Conservation (phyloP, 148 eudicot genomes). For the Nepenthes gracilis region DNA sequence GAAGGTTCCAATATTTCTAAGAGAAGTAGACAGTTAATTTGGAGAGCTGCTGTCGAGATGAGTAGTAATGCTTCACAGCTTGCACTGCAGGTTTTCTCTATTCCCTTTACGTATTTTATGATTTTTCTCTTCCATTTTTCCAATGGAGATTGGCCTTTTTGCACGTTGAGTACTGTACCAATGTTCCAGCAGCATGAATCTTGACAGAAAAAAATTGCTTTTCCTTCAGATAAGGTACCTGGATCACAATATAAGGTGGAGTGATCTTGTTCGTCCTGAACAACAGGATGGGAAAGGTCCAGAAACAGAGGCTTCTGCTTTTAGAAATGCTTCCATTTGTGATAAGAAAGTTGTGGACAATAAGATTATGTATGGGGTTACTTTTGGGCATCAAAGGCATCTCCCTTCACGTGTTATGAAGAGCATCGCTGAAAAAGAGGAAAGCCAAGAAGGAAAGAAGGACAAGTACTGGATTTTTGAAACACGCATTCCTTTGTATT, state of each 20-base stretch:
- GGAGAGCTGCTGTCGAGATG: conserved; percentile 92
- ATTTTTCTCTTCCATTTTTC: not conserved
- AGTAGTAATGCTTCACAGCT: conserved; percentile 67
- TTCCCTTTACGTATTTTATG: not conserved
- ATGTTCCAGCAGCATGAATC: not conserved
- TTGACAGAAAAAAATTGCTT: not conserved
- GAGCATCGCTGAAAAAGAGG: conserved; percentile 57
- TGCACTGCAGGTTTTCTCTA: conserved; percentile 66
- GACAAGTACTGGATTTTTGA: conserved; percentile 84
- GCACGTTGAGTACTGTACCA: too few relatives aligned
- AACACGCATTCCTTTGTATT: conserved; percentile 66
- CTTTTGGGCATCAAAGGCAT: conserved; percentile 78
- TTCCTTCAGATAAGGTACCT: conserved; percentile 66
- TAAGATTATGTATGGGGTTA: conserved; percentile 63
- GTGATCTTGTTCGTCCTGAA: conserved; percentile 85
- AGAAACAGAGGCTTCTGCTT: conserved; percentile 72
- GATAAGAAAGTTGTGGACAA: conserved; percentile 53
- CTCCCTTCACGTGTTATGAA: conserved; percentile 83
- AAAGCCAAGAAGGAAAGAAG: conserved; percentile 38
- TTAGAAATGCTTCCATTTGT: conserved; percentile 70
- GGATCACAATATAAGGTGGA: conserved; percentile 77
- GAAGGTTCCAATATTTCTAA: conserved; percentile 63
- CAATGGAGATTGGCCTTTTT: too few relatives aligned
- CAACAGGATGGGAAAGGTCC: conserved; percentile 84
- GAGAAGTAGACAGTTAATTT: conserved; percentile 62